Base-by-base conservation (phyloP, 257 asterid genomes). In the Ligustrum vulgare region DNA sequence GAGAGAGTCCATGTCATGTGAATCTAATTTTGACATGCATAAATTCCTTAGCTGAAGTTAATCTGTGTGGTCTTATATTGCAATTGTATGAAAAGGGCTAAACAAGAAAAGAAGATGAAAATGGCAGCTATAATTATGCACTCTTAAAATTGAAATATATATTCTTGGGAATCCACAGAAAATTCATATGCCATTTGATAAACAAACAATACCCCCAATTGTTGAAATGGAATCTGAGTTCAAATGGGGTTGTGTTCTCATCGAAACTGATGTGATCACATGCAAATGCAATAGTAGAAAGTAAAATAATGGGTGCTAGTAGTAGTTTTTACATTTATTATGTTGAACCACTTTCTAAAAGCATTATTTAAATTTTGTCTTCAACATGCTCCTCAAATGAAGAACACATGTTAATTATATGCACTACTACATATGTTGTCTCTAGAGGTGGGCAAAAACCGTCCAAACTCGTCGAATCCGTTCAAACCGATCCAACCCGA, bases 71-170 rank as follows among this genome's bases (percentile, higher is more conserved):
- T 43, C 58, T 20, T 58, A 45, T 77, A 72, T 22, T 58, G 65
- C 81, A 47, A 67, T 47, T 78, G 63, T 72, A 37, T 72, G 73
- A 35, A 77, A 72, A 39, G 58, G 32, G 64, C 34, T 73, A 74
- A 70, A 33, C 76, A 62, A 74, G 69, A 36, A 47, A 69, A 23
- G n/a, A 34, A 66, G 8, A 49, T 51, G 41, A 66, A 51, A 32
- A 41, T 18, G 25, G 3, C 34, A 71, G n/a, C 54, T 49, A 49
- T 12, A 18, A 65, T 23, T 12, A 62, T 28, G 13, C 71, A 11
- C 31, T 31, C 6, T 49, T 11, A 20, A 72, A 73, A 64, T 20
- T 63, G n/a, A 56, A 74, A 39, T 35, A 23, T 69, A 39, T 35
- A 23, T 69, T 23, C 67, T 54, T 39, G 28, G 15, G 18, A 71